Evolutionary conservation across 495 filamentous ascomycete genomes (phyloP).

Genomic region (Aspergillus bertholletiae): DNA sequence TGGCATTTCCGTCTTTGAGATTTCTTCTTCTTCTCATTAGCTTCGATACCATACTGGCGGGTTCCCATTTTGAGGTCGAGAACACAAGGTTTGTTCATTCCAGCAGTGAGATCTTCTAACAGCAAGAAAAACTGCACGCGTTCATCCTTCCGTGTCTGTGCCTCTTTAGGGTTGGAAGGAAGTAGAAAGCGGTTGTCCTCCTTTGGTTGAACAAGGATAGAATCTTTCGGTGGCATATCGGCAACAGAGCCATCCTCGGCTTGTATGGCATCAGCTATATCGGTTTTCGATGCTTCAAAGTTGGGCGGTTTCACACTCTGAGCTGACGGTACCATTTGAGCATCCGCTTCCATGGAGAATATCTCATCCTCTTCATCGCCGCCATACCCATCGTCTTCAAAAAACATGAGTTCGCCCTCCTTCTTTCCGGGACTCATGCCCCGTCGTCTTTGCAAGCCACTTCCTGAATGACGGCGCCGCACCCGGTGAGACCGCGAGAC

Average conservation of each 20-base stretch:
- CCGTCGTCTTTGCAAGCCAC: constrained; percentile 65
- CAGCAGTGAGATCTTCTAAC: constrained; percentile 93
- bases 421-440: constrained; percentile 57
- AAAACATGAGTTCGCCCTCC: constrained; percentile 74
- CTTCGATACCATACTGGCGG: constrained; percentile 96
- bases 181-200: constrained; percentile 24
- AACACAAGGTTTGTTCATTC: constrained; percentile 94
- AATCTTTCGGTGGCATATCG: not conserved
- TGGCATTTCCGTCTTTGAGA: constrained; percentile 92
- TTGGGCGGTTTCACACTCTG: constrained; percentile 1
- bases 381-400: constrained; percentile 82
- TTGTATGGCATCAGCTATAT: not conserved
- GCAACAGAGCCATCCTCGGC: not conserved
- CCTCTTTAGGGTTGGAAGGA: constrained; percentile 75
- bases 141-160: constrained; percentile 63
- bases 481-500: constrained; percentile 28
- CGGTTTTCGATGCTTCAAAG: constrained; percentile 4
- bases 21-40: constrained; percentile 83
- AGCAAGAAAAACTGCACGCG: constrained; percentile 90
- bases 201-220: not conserved
- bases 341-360: constrained; percentile 67
- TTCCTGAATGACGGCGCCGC: constrained; percentile 72
- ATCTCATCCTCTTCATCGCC: constrained; percentile 73
- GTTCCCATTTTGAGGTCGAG: constrained; percentile 99
- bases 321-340: constrained; percentile 15